A percentile compares a stretch with the other conserved stretches of the same genome.
Evolutionary conservation across 805 yeast genomes (phyloP).

Genomic region (Saturnispora bothae): DNA sequence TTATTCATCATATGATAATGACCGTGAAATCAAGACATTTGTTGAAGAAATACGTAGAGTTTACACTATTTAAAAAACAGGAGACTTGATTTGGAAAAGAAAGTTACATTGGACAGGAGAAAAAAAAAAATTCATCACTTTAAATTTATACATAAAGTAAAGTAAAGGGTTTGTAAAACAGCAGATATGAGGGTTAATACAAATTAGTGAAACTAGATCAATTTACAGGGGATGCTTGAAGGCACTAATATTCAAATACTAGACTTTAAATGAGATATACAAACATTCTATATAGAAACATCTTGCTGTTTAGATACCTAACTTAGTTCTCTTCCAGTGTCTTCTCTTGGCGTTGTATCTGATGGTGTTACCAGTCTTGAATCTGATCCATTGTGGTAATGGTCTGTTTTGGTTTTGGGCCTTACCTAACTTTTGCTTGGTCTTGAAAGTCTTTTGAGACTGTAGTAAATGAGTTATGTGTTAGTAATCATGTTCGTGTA

Average conservation of each 20-base stretch:
- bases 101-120: no score
- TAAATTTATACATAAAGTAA: no score
- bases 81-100: no score
- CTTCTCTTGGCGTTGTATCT: slow-evolving; percentile 99
- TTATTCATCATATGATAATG: slow-evolving; percentile 23
- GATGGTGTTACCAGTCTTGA: slow-evolving; percentile 95
- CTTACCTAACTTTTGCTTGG: slow-evolving; percentile 98
- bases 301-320: slow-evolving; percentile 74
- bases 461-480: slow-evolving; percentile 21
- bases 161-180: no score
- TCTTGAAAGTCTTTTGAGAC: slow-evolving; percentile 93
- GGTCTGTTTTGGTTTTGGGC: slow-evolving; percentile 99
- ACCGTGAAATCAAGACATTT: no score
- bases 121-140: no score
- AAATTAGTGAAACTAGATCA: no score
- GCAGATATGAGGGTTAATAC: no score
- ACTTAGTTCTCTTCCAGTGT: slow-evolving; percentile 99
- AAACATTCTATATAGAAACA: neutral
- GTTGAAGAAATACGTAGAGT: no score
- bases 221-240: no score
- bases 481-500: neutral
- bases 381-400: slow-evolving; percentile 98
- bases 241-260: no score
- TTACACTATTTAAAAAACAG: no score
- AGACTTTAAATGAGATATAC: neutral